Evolutionary conservation across 1,284 basidiomycete genomes (phyloP).

Genomic region (Meripilus lineatus): DNA sequence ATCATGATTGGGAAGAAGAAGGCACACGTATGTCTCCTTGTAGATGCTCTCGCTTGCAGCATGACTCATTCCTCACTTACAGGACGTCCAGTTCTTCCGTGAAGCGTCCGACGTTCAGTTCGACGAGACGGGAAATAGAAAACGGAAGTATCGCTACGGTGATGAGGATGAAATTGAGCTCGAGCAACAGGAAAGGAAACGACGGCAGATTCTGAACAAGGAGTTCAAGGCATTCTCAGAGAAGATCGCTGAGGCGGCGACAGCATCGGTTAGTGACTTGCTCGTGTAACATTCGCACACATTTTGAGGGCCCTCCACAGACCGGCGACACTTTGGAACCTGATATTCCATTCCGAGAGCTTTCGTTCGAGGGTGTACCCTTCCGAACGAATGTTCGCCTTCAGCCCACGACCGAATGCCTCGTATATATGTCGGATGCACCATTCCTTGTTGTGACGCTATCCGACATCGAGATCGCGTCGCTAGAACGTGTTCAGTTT

Average conservation of each 20-base stretch:
- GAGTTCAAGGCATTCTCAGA: slow-evolving; percentile 95
- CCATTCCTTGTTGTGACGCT: slow-evolving; percentile 97
- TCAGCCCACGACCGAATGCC: slow-evolving; percentile 95
- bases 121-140: slow-evolving; percentile 98
- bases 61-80: slow-evolving; percentile 8
- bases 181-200: slow-evolving; percentile 94
- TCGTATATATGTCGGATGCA: slow-evolving; percentile 92
- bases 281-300: neutral
- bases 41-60: neutral
- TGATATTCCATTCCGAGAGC: slow-evolving; percentile 95
- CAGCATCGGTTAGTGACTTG: slow-evolving; percentile 50
- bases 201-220: slow-evolving; percentile 87
- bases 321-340: slow-evolving; percentile 85
- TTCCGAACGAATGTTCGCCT: slow-evolving; percentile 93
- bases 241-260: slow-evolving; percentile 86
- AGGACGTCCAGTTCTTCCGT: slow-evolving; percentile 98
- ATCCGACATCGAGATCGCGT: slow-evolving; percentile 93
- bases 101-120: slow-evolving; percentile 98
- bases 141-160: slow-evolving; percentile 94
- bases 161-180: slow-evolving; percentile 99
- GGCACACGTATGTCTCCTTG: slow-evolving; percentile 60
- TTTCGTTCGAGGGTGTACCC: slow-evolving; percentile 97
- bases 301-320: slow-evolving; percentile 29
- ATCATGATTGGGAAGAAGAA: slow-evolving; percentile 99
- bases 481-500: slow-evolving; percentile 96